phyloP scores from a whole-genome alignment of 208 protist genomes.

The Trypanosoma conorhini region DNA sequence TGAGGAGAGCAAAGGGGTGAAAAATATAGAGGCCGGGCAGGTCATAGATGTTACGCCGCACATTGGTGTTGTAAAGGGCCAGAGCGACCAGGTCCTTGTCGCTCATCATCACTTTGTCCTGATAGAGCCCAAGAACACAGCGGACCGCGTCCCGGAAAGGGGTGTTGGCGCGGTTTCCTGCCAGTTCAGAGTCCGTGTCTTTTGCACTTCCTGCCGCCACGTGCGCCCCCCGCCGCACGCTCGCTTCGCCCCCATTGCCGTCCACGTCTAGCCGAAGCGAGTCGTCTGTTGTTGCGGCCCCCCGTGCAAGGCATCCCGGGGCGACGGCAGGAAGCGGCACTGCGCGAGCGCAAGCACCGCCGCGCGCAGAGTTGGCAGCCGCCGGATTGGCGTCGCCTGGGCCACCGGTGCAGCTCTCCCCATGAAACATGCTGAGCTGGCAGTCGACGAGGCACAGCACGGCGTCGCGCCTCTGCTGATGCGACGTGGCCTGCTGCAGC shows the following conservation, averaged over 20 bases:
- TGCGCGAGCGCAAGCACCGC: too few species aligned
- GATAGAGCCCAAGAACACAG: constrained; percentile 49
- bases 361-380: background rate
- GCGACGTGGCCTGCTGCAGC: constrained; percentile 12
- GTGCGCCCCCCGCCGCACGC: background rate
- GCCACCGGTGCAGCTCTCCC: too few species aligned
- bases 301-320: too few species aligned
- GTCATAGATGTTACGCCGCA: constrained; percentile 31
- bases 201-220: constrained; percentile 8
- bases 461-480: constrained; percentile 44
- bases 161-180: constrained; percentile 16
- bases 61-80: constrained; percentile 74
- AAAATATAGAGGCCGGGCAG: constrained; percentile 69
- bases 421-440: constrained; percentile 54
- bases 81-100: constrained; percentile 63
- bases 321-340: too few species aligned
- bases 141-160: constrained; percentile 50
- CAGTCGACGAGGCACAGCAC: constrained; percentile 84
- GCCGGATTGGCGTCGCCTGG: background rate
- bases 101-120: constrained; percentile 62
- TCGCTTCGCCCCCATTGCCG: too few species aligned
- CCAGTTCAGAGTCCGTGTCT: constrained; percentile 4
- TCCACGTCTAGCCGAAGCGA: too few species aligned
- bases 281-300: too few species aligned
- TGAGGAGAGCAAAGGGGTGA: constrained; percentile 38